Evolutionary conservation across 192 early-diverging fungal species (phyloP), one percentile per base, ranked within the genome.

Genomic region (Backusella luteola): DNA sequence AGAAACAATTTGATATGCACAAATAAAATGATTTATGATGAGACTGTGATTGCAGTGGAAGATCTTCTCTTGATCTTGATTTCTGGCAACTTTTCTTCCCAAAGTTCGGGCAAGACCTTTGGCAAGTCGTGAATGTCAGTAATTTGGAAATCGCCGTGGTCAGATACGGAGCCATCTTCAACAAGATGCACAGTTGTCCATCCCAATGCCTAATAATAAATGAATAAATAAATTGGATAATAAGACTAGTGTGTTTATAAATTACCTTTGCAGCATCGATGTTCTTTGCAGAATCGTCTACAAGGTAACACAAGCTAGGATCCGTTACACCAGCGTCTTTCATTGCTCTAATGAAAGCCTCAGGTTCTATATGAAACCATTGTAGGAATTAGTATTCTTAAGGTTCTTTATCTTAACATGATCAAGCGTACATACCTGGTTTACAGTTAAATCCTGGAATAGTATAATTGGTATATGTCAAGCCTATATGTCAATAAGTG

Each of bases 391-490:
- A 42, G 34, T 19, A 14, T 32, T 32, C 32, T 32, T 32, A 32
- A 32, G 32, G 32, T 32, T 32, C 32, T 32, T 32, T 32, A 32
- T 32, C 32, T 32, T 32, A 32, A 0, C 2, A 32, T 3, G 32
- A 32, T 32, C 2, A 32, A 42, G 15, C 8, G 1, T 23, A 14
- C 17, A 7, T 75, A 79, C 78, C 78, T 19, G 94, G 94, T 72
- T 95, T 95, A 80, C 93, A 95, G 8, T 83, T 77, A 78, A 95
- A 94, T 74, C 92, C 71, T 0, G 87, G 87, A 34, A 88, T 85
- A 9, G 68, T 36, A 80, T 95, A 95, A 74, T 95, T 87, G 71
- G 91, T 93, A 73, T 85, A 94, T 3, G 92, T 93, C 56, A 94
- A 76, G 15, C 91, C 92, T 66, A 91, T 88, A 82, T 93, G 12